These are phyloP conservation scores for Diphasiastrum complanatum DNA, from an alignment of 83 land plant species.

Conservation along the genomic window DNA sequence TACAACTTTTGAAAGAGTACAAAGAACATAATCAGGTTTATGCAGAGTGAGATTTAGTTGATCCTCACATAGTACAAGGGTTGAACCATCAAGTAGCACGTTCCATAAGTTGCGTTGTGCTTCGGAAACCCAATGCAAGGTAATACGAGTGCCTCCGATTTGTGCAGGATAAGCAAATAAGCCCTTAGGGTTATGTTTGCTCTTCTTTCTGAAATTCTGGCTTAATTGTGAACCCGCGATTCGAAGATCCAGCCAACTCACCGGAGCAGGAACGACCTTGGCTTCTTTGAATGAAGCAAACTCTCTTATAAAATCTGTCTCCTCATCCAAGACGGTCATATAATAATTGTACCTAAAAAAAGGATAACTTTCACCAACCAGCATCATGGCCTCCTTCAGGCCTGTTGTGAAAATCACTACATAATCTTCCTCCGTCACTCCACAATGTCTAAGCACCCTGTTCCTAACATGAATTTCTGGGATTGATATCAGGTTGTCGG, in stretches of 20 bases:
- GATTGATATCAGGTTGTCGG: no score
- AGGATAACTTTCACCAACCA: no score
- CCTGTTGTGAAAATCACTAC: no score
- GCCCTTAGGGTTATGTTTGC: constrained; percentile 40
- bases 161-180: constrained; percentile 44
- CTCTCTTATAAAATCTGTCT: background rate
- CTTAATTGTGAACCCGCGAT: constrained; percentile 20
- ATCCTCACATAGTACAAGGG: constrained; percentile 32
- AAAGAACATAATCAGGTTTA: constrained; percentile 53
- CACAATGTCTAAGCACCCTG: no score
- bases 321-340: no score
- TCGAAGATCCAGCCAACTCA: constrained; percentile 23
- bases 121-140: constrained; percentile 60
- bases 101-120: constrained; percentile 58
- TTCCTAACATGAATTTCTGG: no score
- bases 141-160: constrained; percentile 27
- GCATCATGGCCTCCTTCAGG: no score
- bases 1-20: constrained; percentile 31
- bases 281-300: constrained; percentile 8
- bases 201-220: constrained; percentile 25
- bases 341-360: no score
- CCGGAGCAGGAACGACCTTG: constrained; percentile 10
- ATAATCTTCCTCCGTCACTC: no score
- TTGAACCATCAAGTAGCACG: constrained; percentile 50
- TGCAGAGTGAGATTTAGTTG: constrained; percentile 45